Percentiles rank a stretch among this genome's conserved stretches.
phyloP scores from a whole-genome alignment of 2,329 filamentous ascomycete genomes.

The Xylaria polymorpha region DNA sequence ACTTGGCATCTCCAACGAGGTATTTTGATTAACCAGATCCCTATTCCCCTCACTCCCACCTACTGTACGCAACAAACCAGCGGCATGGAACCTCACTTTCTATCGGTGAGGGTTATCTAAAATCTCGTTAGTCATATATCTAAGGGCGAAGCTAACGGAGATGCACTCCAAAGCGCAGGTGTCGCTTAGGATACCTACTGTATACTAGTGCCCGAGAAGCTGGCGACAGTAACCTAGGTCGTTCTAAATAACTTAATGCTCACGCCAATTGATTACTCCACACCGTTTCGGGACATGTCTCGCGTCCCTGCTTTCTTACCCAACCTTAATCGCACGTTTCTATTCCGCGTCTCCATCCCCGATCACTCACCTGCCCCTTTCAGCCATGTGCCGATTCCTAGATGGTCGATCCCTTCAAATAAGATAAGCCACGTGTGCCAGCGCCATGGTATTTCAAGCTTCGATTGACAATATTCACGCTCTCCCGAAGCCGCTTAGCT shows the following conservation, averaged over 20 bases:
- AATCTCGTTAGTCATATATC: neutral
- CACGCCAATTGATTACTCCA: slow-evolving; percentile 8
- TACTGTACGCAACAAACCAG: neutral
- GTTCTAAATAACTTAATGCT: neutral
- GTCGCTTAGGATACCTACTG: slow-evolving; percentile 11
- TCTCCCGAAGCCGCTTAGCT: slow-evolving; percentile 19
- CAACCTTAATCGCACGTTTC: slow-evolving; percentile 47
- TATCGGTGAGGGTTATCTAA: neutral
- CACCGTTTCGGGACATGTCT: slow-evolving; percentile 18
- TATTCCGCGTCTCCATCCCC: slow-evolving; percentile 4
- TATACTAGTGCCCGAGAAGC: slow-evolving; percentile 1
- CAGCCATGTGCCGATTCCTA: slow-evolving; percentile 25
- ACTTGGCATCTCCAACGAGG: slow-evolving; percentile 5
- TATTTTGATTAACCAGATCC: neutral
- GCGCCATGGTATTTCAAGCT: slow-evolving; percentile 35
- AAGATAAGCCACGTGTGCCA: slow-evolving; percentile 40
- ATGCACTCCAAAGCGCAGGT: neutral
- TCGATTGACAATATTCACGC: slow-evolving; percentile 14
- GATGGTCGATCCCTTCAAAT: slow-evolving; percentile 20
- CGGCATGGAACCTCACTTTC: neutral
- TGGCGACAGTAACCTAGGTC: neutral
- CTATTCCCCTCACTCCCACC: neutral
- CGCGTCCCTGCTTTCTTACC: slow-evolving; percentile 35
- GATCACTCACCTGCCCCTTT: slow-evolving; percentile 43
- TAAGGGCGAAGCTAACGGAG: neutral